A percentile compares a stretch with the other conserved stretches of the same genome.
phyloP scores from a whole-genome alignment of 306 rosid genomes.

The Dryas octopetala region DNA sequence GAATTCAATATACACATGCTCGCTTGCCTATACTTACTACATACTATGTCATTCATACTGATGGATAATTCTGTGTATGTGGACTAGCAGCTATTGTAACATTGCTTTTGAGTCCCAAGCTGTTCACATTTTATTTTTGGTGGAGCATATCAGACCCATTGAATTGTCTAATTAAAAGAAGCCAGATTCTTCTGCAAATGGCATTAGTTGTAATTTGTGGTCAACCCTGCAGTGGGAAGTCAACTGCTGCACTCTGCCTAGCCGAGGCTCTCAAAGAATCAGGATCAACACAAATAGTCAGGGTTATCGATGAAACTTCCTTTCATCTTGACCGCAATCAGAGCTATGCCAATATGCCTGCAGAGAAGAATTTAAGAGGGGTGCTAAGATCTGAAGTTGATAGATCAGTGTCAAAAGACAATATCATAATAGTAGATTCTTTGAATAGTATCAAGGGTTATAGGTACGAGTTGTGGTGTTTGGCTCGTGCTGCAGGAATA shows the following conservation, averaged over 20 bases:
- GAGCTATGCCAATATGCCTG: constrained; percentile 81
- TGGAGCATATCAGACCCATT: neutral
- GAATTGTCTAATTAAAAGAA: neutral
- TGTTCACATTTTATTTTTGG: neutral
- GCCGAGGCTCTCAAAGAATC: constrained; percentile 69
- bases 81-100: neutral
- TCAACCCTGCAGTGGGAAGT: constrained; percentile 86
- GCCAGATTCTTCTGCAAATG: constrained; percentile 34
- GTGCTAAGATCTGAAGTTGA: constrained; percentile 91
- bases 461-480: constrained; percentile 92
- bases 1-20: neutral
- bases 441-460: constrained; percentile 92
- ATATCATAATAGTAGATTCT: constrained; percentile 71
- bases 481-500: constrained; percentile 84
- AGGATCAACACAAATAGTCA: constrained; percentile 49
- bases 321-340: constrained; percentile 82
- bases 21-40: neutral
- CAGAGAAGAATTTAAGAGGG: constrained; percentile 91
- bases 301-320: constrained; percentile 67
- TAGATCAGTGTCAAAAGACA: constrained; percentile 71
- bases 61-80: constrained; percentile 7
- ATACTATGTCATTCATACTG: neutral
- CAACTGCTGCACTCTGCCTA: constrained; percentile 56
- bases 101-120: neutral
- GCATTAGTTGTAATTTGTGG: constrained; percentile 96